Base-by-base conservation (phyloP, 495 filamentous ascomycete genomes). In the Trichoderma reesei region DNA sequence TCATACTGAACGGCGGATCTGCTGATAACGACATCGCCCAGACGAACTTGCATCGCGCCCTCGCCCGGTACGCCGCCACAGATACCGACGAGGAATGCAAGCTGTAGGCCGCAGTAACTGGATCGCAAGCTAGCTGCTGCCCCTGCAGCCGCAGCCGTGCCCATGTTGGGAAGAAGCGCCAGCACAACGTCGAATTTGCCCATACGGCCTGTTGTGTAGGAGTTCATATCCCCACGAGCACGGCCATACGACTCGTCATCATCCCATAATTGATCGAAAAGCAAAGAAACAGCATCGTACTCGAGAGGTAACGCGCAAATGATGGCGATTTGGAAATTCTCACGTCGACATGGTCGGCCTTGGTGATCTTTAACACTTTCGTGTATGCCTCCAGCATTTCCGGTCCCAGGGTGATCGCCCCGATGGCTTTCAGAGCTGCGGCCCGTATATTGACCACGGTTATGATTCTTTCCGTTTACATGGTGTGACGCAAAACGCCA, bases 21-120 rank as follows among this genome's bases (percentile, higher is more conserved):
- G 61, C 76, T 78, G 48, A 82, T 74, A 34, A 80, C 69, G 0
- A 80, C 75, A 66, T 82, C 78, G 6, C 80, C 78, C 2, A 81
- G 72, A 16, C 75, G 62, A 7, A 76, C 64, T 26, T 74, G 69
- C 13, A 68, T 62, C 8, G 26, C 41, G 3, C 20, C 37, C 11
- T 60, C 41, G 2, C 38, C 39, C 2, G 73, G 74, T 5, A 71
- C 67, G 4, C 68, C 75, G 18, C 73, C 75, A 48, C 75, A 75
- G 33, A 78, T 68, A 3, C 75, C 75, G 3, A 74, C 72, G 18
- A 76, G 59, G n/a, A 76, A 61, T n/a, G 64, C 67, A 3, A 71
- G 63, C 60, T 59, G 36, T 18, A 75, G 41, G 18, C 61, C 36
- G 7, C 56, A 54, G 63, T 70, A 79, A 63, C 76, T 79, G 33